Evolutionary conservation across 371 early-diverging fungal species (phyloP), one percentile per base, ranked within the genome.

Genomic region (Batrachochytrium dendrobatidis): DNA sequence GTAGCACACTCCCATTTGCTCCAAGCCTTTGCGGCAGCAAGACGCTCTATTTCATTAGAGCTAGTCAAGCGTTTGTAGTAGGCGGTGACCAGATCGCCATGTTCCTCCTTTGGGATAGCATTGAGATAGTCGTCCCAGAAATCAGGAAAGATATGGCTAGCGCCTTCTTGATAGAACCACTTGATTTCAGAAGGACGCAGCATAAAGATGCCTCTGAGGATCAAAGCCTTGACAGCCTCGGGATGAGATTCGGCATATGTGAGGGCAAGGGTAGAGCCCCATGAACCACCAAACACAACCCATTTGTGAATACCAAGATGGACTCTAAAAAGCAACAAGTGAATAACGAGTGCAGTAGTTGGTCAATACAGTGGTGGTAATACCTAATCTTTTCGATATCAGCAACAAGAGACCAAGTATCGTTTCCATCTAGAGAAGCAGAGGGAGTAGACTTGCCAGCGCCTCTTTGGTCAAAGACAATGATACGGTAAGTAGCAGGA

Each of bases 101-200:
- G 78, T 64, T 86, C 84, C 4, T 66, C 59, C 53, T 70, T 75
- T n/a, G 84, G 86, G 49, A 86, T 83, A 6, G 75, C 76, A 32
- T 60, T 71, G 44, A 77, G 45, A 64, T 83, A 86, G 33, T 63
- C 64, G 22, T 84, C 83, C 77, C 75, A 83, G 8, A 66, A 61
- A 55, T 76, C 76, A 29, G 85, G 85, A 70, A 76, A 84, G 56
- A 82, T 67, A 59, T 75, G 71, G 51, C 61, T 60, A 10, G 85
- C 83, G 29, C 72, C 72, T n/a, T 80, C 71, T 59, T 83, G 80
- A 64, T 84, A 84, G 65, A 83, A 82, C 82, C 80, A 84, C 12
- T 63, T 53, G 49, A 84, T 60, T 62, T 84, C 86, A 26, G 68
- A 45, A 34, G 62, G 55, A 7, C 84, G 72, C 43, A 83, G 53